phyloP scores from a whole-genome alignment of 306 rosid genomes.

The Alnus glutinosa region DNA sequence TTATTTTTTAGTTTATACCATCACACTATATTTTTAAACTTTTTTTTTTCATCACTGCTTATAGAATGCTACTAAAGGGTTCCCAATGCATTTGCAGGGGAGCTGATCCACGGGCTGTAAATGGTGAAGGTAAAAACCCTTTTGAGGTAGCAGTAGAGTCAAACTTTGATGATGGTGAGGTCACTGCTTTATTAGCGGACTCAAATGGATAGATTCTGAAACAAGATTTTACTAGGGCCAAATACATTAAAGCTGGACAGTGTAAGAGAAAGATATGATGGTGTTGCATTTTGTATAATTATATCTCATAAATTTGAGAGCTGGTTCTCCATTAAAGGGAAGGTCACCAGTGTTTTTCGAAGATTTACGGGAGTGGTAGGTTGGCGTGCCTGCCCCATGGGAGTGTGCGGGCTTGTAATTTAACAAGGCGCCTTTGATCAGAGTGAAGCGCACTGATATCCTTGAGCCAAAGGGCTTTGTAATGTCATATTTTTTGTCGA shows the following conservation, averaged over 20 bases:
- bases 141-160: slow-evolving; percentile 68
- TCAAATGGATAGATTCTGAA: slow-evolving; percentile 57
- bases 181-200: slow-evolving; percentile 60
- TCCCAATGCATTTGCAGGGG: slow-evolving; percentile 60
- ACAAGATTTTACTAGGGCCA: slow-evolving; percentile 26
- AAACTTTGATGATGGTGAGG: slow-evolving; percentile 60
- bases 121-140: slow-evolving; percentile 85
- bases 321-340: slow-evolving; percentile 45
- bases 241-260: slow-evolving; percentile 37
- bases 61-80: slow-evolving; percentile 25
- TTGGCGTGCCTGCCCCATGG: slow-evolving; percentile 66
- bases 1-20: neutral
- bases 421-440: slow-evolving; percentile 59
- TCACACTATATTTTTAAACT: slow-evolving; percentile 4
- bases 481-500: slow-evolving; percentile 37
- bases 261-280: slow-evolving; percentile 31
- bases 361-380: slow-evolving; percentile 63
- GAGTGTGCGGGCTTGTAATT: slow-evolving; percentile 47
- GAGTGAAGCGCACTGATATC: slow-evolving; percentile 40
- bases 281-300: slow-evolving; percentile 68
- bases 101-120: slow-evolving; percentile 80
- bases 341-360: slow-evolving; percentile 40
- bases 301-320: slow-evolving; percentile 53
- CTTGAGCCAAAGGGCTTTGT: slow-evolving; percentile 38
- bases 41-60: neutral